A percentile compares a stretch with the other conserved stretches of the same genome.
These are phyloP conservation scores for Nidularia pulvinata DNA, from an alignment of 768 basidiomycete genomes.

Conservation along the genomic window DNA sequence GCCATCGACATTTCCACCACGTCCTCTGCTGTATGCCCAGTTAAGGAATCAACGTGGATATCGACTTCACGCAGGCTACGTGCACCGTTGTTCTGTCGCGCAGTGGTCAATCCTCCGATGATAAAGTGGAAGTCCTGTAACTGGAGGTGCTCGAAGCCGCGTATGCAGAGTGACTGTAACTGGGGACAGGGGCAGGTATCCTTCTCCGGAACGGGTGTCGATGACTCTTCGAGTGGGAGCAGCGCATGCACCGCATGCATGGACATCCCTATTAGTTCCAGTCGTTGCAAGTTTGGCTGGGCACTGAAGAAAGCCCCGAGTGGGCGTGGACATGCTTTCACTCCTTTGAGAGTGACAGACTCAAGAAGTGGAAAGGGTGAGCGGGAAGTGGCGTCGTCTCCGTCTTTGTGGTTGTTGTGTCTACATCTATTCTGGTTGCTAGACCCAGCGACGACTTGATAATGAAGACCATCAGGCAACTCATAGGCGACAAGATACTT, in stretches of 20 bases:
- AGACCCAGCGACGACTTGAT: neutral
- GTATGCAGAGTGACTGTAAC: constrained; percentile 25
- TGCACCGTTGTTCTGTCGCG: constrained; percentile 18
- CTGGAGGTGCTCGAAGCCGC: constrained; percentile 17
- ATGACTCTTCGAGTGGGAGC: constrained; percentile 12
- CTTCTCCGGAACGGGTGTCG: too few species aligned
- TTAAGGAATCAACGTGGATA: constrained; percentile 26
- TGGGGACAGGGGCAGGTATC: constrained; percentile 19
- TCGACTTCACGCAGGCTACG: constrained; percentile 21
- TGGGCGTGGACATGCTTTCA: constrained; percentile 30
- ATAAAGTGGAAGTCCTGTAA: constrained; percentile 21
- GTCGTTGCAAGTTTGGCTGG: constrained; percentile 20
- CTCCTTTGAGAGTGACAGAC: constrained; percentile 28
- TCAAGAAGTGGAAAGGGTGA: constrained; percentile 33
- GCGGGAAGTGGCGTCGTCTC: constrained; percentile 14
- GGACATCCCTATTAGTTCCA: constrained; percentile 34
- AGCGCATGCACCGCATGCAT: constrained; percentile 27
- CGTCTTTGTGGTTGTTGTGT: neutral
- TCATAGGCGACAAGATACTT: constrained; percentile 8
- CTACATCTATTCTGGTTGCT: neutral
- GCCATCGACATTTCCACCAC: neutral
- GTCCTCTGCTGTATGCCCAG: constrained; percentile 4
- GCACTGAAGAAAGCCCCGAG: constrained; percentile 27
- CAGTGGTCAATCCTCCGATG: constrained; percentile 17
- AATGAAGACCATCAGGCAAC: constrained; percentile 4